Base-by-base conservation (phyloP, 1,139 yeast species). In the Diutina ranongensis region DNA sequence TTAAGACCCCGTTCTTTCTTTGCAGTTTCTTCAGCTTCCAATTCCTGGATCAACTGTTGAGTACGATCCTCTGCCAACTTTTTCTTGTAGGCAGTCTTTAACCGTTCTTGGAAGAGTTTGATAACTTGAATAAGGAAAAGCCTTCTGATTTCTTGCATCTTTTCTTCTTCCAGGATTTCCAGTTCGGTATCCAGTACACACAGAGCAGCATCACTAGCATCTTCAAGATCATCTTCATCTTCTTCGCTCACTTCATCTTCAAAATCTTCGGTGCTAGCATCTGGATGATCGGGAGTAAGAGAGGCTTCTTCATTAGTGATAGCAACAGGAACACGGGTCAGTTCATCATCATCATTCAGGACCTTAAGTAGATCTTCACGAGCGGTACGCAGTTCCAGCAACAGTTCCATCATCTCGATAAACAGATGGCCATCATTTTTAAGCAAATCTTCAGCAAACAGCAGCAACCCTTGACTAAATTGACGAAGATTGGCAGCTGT, bases 391-490 rank as follows among this genome's bases (percentile, higher is more conserved):
- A 77, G 67, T 50, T 76, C 78, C 7, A 84, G 83, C 35, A 83
- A 65, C 47, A 78, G 72, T 57, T 83, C 94, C 80, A 86, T 80
- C 77, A 83, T 78, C 51, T 80, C 82, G 40, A 86, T 74, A 54
- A 85, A 84, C 46, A 78, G 73, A 53, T 73, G 73, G 27, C 95
- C 95, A 52, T 83, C 87, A 57, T 83, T 82, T 51, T 76, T 77
- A 48, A 84, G 65, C 31, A 86, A 62, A 57, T 85, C 94, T 52
- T 85, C 94, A 0, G 94, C 92, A 46, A 85, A 83, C 13, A 76
- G 73, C 45, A 80, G 28, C 10, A 38, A 25, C 8, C 42, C 42
- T 20, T 38, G 42, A 12, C 32, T 25, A 15, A 38, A 38, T 15
- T 38, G 42, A 18, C 42, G 32, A 20, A 38, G 16, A 15, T 38